phyloP scores from a whole-genome alignment of 345 rosid genomes.

The Ricinus communis region DNA sequence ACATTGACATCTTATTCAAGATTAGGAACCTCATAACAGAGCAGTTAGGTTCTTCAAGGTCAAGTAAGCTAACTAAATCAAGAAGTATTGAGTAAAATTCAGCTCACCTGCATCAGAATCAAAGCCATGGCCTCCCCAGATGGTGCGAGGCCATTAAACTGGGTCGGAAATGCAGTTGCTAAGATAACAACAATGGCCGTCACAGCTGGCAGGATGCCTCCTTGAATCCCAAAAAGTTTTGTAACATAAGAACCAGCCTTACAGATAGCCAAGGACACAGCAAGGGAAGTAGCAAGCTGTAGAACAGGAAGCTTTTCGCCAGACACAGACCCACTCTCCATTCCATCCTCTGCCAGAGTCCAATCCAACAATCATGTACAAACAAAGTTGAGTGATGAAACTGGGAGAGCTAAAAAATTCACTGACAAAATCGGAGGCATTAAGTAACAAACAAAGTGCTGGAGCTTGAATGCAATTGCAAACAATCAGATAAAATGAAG shows the following conservation, averaged over 20 bases:
- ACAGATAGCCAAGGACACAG: slow-evolving; percentile 82
- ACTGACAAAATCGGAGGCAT: too few species aligned
- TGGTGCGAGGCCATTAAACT: slow-evolving; percentile 70
- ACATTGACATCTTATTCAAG: too few species aligned
- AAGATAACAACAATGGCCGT: slow-evolving; percentile 71
- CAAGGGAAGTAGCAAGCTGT: slow-evolving; percentile 61
- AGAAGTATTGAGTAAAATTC: background rate
- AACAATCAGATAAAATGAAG: background rate
- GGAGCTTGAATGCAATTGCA: too few species aligned
- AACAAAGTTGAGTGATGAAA: background rate
- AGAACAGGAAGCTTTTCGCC: slow-evolving; percentile 57
- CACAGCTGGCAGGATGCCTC: slow-evolving; percentile 78
- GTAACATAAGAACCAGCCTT: slow-evolving; percentile 52
- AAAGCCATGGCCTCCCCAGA: slow-evolving; percentile 89
- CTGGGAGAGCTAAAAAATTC: background rate
- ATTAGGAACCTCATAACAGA: too few species aligned
- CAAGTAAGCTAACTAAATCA: too few species aligned
- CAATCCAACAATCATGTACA: background rate
- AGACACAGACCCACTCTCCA: slow-evolving; percentile 33
- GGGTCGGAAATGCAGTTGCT: slow-evolving; percentile 73
- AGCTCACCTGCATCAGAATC: slow-evolving; percentile 82
- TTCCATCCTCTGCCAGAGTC: slow-evolving; percentile 41
- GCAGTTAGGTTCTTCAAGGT: too few species aligned
- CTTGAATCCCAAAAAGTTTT: slow-evolving; percentile 56
- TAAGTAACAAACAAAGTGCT: background rate